phyloP scores from a whole-genome alignment of 257 asterid genomes.

The Dorcoceras hygrometricum region DNA sequence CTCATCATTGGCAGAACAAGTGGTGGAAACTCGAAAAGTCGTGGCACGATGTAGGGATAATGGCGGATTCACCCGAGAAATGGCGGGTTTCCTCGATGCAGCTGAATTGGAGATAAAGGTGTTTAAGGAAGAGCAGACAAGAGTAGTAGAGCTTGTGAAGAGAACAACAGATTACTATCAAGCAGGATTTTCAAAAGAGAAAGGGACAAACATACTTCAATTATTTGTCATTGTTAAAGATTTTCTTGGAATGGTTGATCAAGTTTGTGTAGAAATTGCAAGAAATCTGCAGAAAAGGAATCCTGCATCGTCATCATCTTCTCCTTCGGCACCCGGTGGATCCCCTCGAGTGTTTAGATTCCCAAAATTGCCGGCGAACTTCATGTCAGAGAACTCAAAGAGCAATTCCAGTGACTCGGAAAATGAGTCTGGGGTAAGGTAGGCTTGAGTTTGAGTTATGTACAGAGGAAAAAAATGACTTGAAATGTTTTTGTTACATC shows the following conservation, averaged over 20 bases:
- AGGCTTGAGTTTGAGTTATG: constrained; percentile 7
- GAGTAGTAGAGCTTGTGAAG: constrained; percentile 44
- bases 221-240: constrained; percentile 39
- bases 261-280: constrained; percentile 47
- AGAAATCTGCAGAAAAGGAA: constrained; percentile 41
- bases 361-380: constrained; percentile 45
- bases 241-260: constrained; percentile 50
- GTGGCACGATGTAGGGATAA: constrained; percentile 23
- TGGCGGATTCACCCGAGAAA: constrained; percentile 33
- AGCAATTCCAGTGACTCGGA: constrained; percentile 34
- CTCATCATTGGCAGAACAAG: constrained; percentile 27
- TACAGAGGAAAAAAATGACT: constrained; percentile 14
- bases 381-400: constrained; percentile 36
- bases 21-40: constrained; percentile 30
- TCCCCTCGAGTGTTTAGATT: constrained; percentile 40
- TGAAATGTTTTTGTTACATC: constrained; percentile 14
- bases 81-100: constrained; percentile 31
- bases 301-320: constrained; percentile 28
- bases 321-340: constrained; percentile 20
- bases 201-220: constrained; percentile 37
- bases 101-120: constrained; percentile 39
- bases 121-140: constrained; percentile 32
- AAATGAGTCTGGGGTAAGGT: constrained; percentile 24
- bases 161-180: constrained; percentile 52
- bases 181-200: constrained; percentile 43